Percentiles rank a stretch among this genome's conserved stretches.
Evolutionary conservation across 352 stramenopile species (phyloP).

Genomic region (Pythium sp.): DNA sequence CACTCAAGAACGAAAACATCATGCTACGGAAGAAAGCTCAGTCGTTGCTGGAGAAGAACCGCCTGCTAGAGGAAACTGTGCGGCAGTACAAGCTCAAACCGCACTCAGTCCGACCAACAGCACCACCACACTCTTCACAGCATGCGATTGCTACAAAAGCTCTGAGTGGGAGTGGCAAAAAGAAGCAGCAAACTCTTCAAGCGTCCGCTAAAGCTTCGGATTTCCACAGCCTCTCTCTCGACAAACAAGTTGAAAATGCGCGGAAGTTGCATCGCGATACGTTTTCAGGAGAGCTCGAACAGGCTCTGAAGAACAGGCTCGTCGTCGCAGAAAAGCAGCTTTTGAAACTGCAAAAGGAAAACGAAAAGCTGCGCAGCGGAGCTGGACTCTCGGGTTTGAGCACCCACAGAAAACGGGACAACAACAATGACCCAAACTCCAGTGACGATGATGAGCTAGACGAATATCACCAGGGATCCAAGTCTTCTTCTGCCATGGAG

Average conservation of each 20-base stretch:
- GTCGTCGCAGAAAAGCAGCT: slow-evolving; percentile 71
- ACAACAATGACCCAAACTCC: slow-evolving; percentile 28
- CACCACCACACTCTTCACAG: not conserved
- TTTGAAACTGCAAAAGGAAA: slow-evolving; percentile 65
- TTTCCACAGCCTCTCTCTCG: slow-evolving; percentile 32
- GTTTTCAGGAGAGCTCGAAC: slow-evolving; percentile 57
- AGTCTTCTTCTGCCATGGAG: slow-evolving; percentile 24
- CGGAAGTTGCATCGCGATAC: slow-evolving; percentile 49
- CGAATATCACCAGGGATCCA: slow-evolving; percentile 17
- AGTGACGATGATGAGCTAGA: slow-evolving; percentile 25
- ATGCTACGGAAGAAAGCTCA: slow-evolving; percentile 77
- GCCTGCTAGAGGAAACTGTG: slow-evolving; percentile 58
- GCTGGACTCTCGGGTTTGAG: not conserved
- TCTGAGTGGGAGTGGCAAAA: not conserved
- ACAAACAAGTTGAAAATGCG: slow-evolving; percentile 42
- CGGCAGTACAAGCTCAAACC: slow-evolving; percentile 25
- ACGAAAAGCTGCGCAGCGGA: slow-evolving; percentile 45
- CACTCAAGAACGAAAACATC: slow-evolving; percentile 72
- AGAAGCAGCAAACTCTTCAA: slow-evolving; percentile 4
- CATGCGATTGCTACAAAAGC: slow-evolving; percentile 16
- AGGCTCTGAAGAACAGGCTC: slow-evolving; percentile 67
- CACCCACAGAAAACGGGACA: slow-evolving; percentile 20
- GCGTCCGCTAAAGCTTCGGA: slow-evolving; percentile 6
- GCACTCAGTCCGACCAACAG: slow-evolving; percentile 9
- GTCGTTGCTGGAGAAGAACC: slow-evolving; percentile 64